A percentile compares a stretch with the other conserved stretches of the same genome.
These are phyloP conservation scores for Aschersonia sp. DNA, from an alignment of 2,329 filamentous ascomycete species.

Conservation along the genomic window DNA sequence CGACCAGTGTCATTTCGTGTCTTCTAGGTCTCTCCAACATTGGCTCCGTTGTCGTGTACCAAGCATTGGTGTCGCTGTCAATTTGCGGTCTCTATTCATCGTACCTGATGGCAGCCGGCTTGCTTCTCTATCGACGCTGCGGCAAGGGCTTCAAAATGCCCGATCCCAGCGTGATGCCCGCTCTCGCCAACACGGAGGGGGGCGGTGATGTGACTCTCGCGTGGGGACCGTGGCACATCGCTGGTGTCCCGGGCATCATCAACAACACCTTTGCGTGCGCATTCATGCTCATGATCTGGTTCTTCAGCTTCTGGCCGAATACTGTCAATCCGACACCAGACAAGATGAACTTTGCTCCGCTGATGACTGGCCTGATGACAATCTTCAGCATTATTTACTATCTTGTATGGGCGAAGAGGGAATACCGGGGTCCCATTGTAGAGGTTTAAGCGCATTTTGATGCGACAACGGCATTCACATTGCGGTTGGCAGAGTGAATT, in stretches of 20 bases:
- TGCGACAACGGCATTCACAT: background rate
- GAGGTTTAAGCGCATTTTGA: conserved; percentile 5
- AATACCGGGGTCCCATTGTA: conserved; percentile 29
- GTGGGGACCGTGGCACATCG: conserved; percentile 43
- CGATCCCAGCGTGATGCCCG: conserved; percentile 9
- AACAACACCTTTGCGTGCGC: conserved; percentile 39
- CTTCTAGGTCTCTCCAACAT: conserved; percentile 19
- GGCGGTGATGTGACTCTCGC: conserved; percentile 11
- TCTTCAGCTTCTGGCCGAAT: conserved; percentile 40
- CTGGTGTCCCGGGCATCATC: conserved; percentile 31
- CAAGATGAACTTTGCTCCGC: conserved; percentile 31
- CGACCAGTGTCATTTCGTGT: conserved; percentile 12
- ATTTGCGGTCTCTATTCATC: conserved; percentile 15
- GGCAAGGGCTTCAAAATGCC: conserved; percentile 13
- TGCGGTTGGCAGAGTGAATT: background rate
- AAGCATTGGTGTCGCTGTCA: conserved; percentile 14
- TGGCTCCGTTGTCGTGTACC: conserved; percentile 15
- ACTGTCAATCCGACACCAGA: conserved; percentile 9
- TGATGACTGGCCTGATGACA: conserved; percentile 26
- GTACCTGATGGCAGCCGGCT: conserved; percentile 13
- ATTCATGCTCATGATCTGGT: conserved; percentile 39
- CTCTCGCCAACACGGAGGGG: conserved; percentile 13
- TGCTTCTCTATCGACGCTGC: conserved; percentile 15
- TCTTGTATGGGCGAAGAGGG: conserved; percentile 21
- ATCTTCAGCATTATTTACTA: conserved; percentile 34